These are phyloP conservation scores for Parachaetomium inaequale DNA, from an alignment of 495 filamentous ascomycete genomes.

Conservation along the genomic window DNA sequence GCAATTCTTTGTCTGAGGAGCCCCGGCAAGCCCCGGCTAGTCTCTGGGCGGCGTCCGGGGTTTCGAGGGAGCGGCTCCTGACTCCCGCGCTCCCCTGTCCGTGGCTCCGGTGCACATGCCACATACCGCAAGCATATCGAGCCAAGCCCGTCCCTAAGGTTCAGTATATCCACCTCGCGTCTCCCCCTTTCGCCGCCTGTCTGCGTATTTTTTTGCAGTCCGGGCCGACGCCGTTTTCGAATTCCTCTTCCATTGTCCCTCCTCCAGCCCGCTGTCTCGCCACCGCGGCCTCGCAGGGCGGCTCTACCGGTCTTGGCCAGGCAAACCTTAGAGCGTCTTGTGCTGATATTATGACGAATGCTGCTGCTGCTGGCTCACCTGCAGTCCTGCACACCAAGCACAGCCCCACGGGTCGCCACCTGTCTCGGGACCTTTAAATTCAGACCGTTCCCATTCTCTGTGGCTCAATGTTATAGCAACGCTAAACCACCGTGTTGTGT, in stretches of 20 bases:
- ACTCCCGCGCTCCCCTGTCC: neutral
- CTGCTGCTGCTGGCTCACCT: neutral
- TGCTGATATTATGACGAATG: neutral
- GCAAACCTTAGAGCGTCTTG: neutral
- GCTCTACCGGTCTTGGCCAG: neutral
- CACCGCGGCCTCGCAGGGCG: neutral
- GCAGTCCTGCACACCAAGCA: neutral
- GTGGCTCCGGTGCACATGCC: slow-evolving; percentile 4
- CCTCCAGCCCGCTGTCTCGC: neutral
- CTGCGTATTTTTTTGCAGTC: no score
- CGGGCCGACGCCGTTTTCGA: neutral
- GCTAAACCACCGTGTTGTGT: neutral
- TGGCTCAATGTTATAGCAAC: neutral
- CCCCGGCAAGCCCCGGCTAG: neutral
- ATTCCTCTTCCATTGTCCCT: neutral
- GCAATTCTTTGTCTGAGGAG: neutral
- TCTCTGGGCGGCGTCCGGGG: neutral
- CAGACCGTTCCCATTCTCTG: neutral
- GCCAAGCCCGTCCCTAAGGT: neutral
- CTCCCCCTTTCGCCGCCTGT: neutral
- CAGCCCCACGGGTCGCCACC: neutral
- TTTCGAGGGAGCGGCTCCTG: neutral
- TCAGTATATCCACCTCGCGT: neutral
- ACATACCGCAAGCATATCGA: neutral
- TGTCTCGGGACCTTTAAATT: neutral